Evolutionary conservation across 352 stramenopile species (phyloP).

Genomic region (Phytophthora chlamydospora): DNA sequence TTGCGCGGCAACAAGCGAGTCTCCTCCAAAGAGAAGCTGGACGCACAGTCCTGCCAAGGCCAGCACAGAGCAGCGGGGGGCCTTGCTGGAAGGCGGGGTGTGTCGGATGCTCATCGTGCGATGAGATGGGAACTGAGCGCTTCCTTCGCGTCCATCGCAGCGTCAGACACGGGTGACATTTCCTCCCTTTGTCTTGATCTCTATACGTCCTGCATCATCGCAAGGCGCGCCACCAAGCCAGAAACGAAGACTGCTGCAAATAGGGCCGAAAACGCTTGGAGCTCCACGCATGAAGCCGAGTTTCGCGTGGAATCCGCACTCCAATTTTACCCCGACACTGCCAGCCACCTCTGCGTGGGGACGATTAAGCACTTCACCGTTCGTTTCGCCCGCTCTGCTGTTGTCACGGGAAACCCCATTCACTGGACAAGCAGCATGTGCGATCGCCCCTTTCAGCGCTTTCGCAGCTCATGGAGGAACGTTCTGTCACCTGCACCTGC

Average conservation of each 20-base stretch:
- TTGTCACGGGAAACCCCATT: neutral
- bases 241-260: conserved; percentile 24
- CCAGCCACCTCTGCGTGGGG: neutral
- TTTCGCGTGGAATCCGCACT: neutral
- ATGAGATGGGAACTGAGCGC: conserved; percentile 38
- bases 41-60: conserved; percentile 23
- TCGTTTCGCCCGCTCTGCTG: conserved; percentile 15
- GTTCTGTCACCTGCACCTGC: conserved; percentile 8
- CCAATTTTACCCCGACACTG: conserved; percentile 9
- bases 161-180: neutral
- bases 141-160: neutral
- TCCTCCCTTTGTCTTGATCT: neutral
- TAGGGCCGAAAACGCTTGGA: conserved; percentile 10
- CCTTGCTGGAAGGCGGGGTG: conserved; percentile 4
- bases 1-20: conserved; percentile 22
- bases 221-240: conserved; percentile 10
- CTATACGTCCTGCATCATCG: conserved; percentile 10
- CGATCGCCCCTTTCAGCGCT: conserved; percentile 4
- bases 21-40: conserved; percentile 24
- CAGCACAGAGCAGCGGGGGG: conserved; percentile 19
- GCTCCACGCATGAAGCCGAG: conserved; percentile 1
- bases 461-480: conserved; percentile 20
- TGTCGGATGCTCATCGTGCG: conserved; percentile 31
- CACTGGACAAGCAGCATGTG: conserved; percentile 1
- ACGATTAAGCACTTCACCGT: neutral